phyloP scores from a whole-genome alignment of 2,329 filamentous ascomycete species.

The Aureobasidium musti region DNA sequence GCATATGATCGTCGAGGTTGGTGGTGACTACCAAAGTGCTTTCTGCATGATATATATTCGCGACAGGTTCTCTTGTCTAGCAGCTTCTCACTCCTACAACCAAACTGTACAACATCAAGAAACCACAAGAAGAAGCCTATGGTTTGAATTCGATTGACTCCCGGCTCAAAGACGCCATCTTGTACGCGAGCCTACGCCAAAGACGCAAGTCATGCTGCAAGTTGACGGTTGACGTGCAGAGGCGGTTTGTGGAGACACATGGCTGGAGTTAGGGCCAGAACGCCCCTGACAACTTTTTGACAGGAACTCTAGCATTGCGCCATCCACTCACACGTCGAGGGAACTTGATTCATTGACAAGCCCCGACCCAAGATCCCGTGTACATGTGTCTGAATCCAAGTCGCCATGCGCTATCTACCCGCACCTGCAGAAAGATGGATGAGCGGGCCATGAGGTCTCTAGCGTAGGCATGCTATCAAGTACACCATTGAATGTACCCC shows the following conservation, averaged over 20 bases:
- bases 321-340: slow-evolving; percentile 16
- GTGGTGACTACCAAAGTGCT: not conserved
- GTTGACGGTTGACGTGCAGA: slow-evolving; percentile 24
- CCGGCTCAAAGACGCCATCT: not conserved
- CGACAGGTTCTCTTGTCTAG: not conserved
- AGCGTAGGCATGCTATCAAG: slow-evolving; percentile 6
- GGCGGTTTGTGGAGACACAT: slow-evolving; percentile 24
- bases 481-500: slow-evolving; percentile 8
- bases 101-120: not conserved
- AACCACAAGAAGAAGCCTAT: not conserved
- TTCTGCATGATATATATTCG: not conserved
- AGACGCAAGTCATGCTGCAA: slow-evolving; percentile 25
- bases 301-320: slow-evolving; percentile 12
- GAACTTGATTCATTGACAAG: not conserved
- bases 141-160: not conserved
- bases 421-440: slow-evolving; percentile 17
- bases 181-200: slow-evolving; percentile 16
- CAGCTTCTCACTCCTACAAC: not conserved
- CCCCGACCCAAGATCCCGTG: slow-evolving; percentile 17
- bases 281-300: slow-evolving; percentile 18
- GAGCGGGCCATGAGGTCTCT: slow-evolving; percentile 20
- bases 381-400: slow-evolving; percentile 19
- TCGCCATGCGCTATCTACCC: slow-evolving; percentile 22
- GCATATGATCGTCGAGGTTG: slow-evolving; percentile 10
- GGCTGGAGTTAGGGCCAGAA: slow-evolving; percentile 15